Evolutionary conservation across 805 yeast genomes (phyloP).

Genomic region (Candida golubevii): DNA sequence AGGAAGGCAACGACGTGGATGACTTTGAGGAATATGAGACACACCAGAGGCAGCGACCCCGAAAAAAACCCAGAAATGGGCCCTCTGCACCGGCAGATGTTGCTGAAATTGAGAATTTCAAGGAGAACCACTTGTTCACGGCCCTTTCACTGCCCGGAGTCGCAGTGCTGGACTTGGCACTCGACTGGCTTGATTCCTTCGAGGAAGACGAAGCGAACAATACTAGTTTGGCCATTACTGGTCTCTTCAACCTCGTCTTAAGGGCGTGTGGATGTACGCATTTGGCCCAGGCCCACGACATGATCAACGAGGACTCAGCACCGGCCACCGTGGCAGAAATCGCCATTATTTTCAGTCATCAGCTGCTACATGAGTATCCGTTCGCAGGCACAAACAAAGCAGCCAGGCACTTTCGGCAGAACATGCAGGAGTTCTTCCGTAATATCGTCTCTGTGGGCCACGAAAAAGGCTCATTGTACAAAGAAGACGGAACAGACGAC

Average conservation of each 20-base stretch:
- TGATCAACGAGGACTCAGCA: constrained; percentile 63
- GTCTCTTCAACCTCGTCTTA: constrained; percentile 63
- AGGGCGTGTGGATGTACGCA: constrained; percentile 69
- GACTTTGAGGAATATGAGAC: background rate
- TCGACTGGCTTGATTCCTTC: constrained; percentile 37
- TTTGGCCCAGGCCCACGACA: constrained; percentile 70
- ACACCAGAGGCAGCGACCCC: background rate
- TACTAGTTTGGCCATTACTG: constrained; percentile 44
- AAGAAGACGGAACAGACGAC: constrained; percentile 13
- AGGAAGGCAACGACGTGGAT: background rate
- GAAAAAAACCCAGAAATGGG: background rate
- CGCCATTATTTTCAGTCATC: constrained; percentile 56
- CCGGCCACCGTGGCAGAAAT: constrained; percentile 70
- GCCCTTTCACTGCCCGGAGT: constrained; percentile 30
- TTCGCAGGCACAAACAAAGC: constrained; percentile 48
- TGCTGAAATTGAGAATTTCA: constrained; percentile 15
- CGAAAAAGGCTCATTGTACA: constrained; percentile 59
- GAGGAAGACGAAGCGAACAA: constrained; percentile 18
- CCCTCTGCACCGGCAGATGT: background rate
- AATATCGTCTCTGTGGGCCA: constrained; percentile 49
- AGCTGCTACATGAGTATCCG: constrained; percentile 67
- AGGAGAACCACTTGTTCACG: constrained; percentile 28
- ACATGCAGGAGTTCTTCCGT: constrained; percentile 53
- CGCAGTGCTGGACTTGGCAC: constrained; percentile 30
- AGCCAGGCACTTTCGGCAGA: constrained; percentile 44